Evolutionary conservation across 1,139 yeast species (phyloP), one percentile per base, ranked within the genome.

Genomic region (Pichia sp.): DNA sequence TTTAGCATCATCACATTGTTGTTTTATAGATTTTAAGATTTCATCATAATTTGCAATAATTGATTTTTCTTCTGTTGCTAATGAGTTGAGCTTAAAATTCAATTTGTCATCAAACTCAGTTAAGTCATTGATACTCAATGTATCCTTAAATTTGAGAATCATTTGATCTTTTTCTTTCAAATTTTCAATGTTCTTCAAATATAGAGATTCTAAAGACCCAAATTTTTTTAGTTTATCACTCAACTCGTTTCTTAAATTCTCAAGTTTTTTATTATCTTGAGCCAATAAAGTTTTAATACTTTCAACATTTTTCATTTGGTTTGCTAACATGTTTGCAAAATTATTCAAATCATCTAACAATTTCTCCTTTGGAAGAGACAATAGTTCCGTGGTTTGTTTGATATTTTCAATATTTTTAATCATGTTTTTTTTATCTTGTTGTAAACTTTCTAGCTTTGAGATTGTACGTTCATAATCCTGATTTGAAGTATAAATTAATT

Each of bases 401-500:
- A 80, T 59, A 44, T 87, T 69, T 9, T 67, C 65, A 12, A 80
- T 70, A 56, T 79, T 84, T 41, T 75, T 78, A 16, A 56, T 54
- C 24, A 76, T 63, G 1, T 79, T 68, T 22, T 60, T 59, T 51
- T 70, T 70, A 48, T 75, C 76, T 53, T 75, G 78, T 34, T 68
- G 67, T 40, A 82, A 64, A 52, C 79, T 80, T 40, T 85, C 88
- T 29, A 80, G 65, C 55, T 78, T 79, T 38, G 85, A 80, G 27
- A 88, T 63, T 1, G 82, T 79, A 51, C 79, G 74, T 62, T 89
- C 96, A 59, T 85, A 89, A 52, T 82, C 84, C 63, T 88, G 96
- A 61, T 88, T 86, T 1, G 88, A 75, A 42, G 79, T 79, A 64
- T 89, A 88, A 8, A 90, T 68, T 13, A 64, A 65, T 44, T 85